These are phyloP conservation scores for Yamadazyma ubonensis DNA, from an alignment of 805 yeast genomes.

Conservation along the genomic window DNA sequence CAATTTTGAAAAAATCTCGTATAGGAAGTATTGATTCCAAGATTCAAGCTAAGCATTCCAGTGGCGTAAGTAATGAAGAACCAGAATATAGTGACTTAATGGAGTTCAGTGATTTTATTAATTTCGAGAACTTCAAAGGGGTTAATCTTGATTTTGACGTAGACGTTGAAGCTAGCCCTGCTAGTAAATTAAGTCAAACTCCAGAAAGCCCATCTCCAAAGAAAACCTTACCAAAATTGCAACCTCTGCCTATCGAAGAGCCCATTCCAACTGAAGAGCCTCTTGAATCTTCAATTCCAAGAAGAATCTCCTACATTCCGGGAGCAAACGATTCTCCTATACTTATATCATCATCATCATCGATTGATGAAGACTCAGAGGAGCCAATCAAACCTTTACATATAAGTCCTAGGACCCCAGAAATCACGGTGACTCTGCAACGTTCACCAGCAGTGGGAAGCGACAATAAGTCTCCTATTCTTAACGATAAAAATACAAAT, in stretches of 20 bases:
- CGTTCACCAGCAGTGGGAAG: slow-evolving; percentile 7
- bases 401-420: slow-evolving; percentile 12
- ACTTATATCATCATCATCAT: slow-evolving; percentile 15
- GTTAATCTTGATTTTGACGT: slow-evolving; percentile 17
- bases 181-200: not conserved
- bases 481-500: slow-evolving; percentile 8
- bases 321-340: slow-evolving; percentile 13
- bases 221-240: not conserved
- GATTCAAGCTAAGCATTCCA: slow-evolving; percentile 1
- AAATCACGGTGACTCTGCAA: slow-evolving; percentile 15
- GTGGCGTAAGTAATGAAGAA: slow-evolving; percentile 2
- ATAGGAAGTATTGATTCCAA: slow-evolving; percentile 9
- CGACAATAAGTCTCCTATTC: slow-evolving; percentile 5
- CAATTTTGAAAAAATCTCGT: slow-evolving; percentile 35
- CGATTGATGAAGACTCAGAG: slow-evolving; percentile 14
- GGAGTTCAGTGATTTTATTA: slow-evolving; percentile 42
- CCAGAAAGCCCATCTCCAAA: not conserved
- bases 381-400: slow-evolving; percentile 15
- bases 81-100: slow-evolving; percentile 28
- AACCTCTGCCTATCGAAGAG: not conserved
- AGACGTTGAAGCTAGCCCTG: slow-evolving; percentile 1
- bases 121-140: slow-evolving; percentile 33
- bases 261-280: not conserved
- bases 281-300: not conserved
- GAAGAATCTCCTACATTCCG: slow-evolving; percentile 6